Base-by-base conservation (phyloP, 2,329 filamentous ascomycete species). In the Verticillium alfalfae region DNA sequence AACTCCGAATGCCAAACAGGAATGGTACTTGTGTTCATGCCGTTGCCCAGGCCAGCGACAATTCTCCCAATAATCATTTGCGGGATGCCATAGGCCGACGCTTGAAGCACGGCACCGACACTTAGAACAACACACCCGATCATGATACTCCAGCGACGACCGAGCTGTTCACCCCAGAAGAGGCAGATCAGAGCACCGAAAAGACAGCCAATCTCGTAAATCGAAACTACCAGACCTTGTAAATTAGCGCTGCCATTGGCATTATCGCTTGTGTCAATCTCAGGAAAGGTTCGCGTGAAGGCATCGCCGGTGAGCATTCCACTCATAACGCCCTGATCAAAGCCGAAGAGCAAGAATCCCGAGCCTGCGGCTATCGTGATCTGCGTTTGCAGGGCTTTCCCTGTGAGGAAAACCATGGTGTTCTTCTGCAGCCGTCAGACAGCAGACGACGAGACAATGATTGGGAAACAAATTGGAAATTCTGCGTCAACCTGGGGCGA, bases 191-290 rank as follows among this genome's bases (percentile, higher is more conserved):
- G 73, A 54, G 80, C 75, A 38, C 79, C 78, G 16, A 80, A 71
- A 67, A 81, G 80, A 64, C 78, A 81, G 1, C 81, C 81, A 26
- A 80, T 75, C 60, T 80, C 77, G 61, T 80, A 80, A n/a, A 79
- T 77, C 31, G 78, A 76, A 22, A 78, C 76, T 1, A 79, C 77
- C 34, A 75, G 78, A 22, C 78, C 78, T 65, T 80, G 78, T 8
- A 80, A 66, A 6, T 76, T 77, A 2, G 77, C 73, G 58, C 75
- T 79, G 1, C 77, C 76, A 6, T 64, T 63, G 0, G 69, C 64
- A 1, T 72, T 76, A 0, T 76, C 73, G 39, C 39, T 45, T n/a
- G 39, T 45, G 61, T 75, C 71, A 26, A 75, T 75, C 64, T 73
- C 70, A 13, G 72, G 72, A 58, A 74, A 75, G 0, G 67, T 70